Evolutionary conservation across 495 filamentous ascomycete species (phyloP).

Genomic region (Umbilicaria muhlenbergii): DNA sequence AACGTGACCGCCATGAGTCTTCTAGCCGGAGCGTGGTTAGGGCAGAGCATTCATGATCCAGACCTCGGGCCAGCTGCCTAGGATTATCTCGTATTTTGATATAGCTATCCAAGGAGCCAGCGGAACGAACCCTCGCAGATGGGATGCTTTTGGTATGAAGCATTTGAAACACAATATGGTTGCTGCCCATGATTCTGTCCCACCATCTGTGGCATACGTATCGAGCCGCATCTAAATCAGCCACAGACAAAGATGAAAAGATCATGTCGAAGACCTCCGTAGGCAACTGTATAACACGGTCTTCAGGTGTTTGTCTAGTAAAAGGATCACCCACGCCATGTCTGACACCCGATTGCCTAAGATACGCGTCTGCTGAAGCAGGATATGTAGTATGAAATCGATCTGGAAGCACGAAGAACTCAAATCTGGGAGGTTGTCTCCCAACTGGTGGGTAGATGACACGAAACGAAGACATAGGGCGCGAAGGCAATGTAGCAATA

Average conservation of each 20-base stretch:
- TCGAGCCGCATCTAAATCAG: slow-evolving; percentile 5
- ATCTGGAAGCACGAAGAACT: too few relatives aligned
- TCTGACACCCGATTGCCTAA: too few relatives aligned
- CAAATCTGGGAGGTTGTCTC: too few relatives aligned
- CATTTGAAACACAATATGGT: not conserved
- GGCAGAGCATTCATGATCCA: slow-evolving; percentile 1
- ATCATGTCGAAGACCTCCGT: slow-evolving; percentile 2
- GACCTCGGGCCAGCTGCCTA: not conserved
- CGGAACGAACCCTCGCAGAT: too few relatives aligned
- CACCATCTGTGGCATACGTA: slow-evolving; percentile 1
- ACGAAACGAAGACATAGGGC: too few relatives aligned
- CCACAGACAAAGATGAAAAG: slow-evolving; percentile 1
- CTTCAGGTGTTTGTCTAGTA: not conserved
- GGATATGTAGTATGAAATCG: too few relatives aligned
- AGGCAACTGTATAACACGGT: not conserved
- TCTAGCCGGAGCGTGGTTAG: not conserved
- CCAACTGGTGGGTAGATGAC: too few relatives aligned
- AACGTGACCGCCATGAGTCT: slow-evolving; percentile 3
- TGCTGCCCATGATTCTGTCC: slow-evolving; percentile 3
- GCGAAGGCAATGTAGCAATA: too few relatives aligned
- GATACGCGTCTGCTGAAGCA: too few relatives aligned
- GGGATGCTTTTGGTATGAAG: not conserved
- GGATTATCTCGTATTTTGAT: not conserved
- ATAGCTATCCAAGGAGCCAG: not conserved
- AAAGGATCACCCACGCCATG: too few relatives aligned